These are phyloP conservation scores for Paxillus ammoniavirescens DNA, from an alignment of 768 basidiomycete genomes.

Conservation along the genomic window DNA sequence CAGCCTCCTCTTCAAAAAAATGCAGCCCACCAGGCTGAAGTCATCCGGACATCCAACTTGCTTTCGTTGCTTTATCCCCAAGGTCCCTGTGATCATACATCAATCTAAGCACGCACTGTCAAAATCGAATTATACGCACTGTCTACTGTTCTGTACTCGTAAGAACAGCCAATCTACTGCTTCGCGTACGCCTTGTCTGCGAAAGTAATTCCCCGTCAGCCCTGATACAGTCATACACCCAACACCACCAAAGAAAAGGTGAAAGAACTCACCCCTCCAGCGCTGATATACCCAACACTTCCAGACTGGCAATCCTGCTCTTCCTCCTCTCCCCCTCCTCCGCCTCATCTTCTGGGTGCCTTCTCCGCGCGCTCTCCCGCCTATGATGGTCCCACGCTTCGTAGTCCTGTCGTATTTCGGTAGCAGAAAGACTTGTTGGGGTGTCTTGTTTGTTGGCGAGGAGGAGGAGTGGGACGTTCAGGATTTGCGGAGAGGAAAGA, in stretches of 20 bases:
- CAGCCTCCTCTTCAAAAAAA: too few species aligned
- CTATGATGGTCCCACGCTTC: slow-evolving; percentile 83
- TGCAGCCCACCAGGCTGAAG: too few species aligned
- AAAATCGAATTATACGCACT: slow-evolving; percentile 34
- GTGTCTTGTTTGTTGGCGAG: slow-evolving; percentile 97
- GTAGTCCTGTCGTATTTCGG: slow-evolving; percentile 88
- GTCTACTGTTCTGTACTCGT: slow-evolving; percentile 85
- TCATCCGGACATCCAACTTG: slow-evolving; percentile 10
- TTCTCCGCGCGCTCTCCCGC: slow-evolving; percentile 60
- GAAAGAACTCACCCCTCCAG: slow-evolving; percentile 71
- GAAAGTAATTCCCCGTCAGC: neutral
- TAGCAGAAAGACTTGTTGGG: slow-evolving; percentile 74
- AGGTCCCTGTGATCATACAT: slow-evolving; percentile 14
- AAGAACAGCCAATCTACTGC: slow-evolving; percentile 96
- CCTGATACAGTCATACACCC: neutral
- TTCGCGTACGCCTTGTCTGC: slow-evolving; percentile 82
- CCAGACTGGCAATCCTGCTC: slow-evolving; percentile 69
- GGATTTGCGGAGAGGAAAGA: slow-evolving; percentile 84
- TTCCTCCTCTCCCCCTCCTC: slow-evolving; percentile 43
- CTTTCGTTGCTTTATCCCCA: slow-evolving; percentile 9
- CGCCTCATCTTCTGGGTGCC: slow-evolving; percentile 49
- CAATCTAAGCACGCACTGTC: neutral
- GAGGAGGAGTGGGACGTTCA: slow-evolving; percentile 86
- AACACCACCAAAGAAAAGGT: neutral
- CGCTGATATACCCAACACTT: slow-evolving; percentile 89